Evolutionary conservation across 305 asterid genomes (phyloP), one percentile per base, ranked within the genome.

Genomic region (Rubia balearica): DNA sequence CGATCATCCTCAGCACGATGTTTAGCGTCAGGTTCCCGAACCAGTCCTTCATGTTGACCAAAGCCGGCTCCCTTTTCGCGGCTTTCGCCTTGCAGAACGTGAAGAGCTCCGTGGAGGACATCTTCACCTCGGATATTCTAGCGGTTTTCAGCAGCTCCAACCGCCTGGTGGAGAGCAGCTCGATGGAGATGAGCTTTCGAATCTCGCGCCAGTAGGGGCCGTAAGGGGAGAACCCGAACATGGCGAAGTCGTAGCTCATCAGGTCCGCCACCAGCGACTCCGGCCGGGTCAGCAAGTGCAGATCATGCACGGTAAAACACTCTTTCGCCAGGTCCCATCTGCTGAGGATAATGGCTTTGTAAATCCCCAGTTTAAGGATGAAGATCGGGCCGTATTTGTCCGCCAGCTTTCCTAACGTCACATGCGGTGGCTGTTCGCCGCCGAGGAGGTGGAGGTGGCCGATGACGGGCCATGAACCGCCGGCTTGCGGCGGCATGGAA

Each of bases 331-430:
- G 0, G 4, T 59, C 63, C 63, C 63, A 59, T 11, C 38, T 59
- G 63, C 63, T 59, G 1, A 73, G 77, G 0, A 81, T 69, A 14
- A 81, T 30, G 11, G 62, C 71, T 43, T 17, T 60, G 8, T 73
- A 62, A 3, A 46, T 38, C 0, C 86, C 84, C 0, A 83, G 77
- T 49, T 71, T 57, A 21, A 83, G 36, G 22, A 48, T 69, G 65
- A 80, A 83, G 7, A 66, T 70, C 6, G 81, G 83, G 8, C 83
- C 84, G 12, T 83, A 75, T 56, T 75, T 75, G 6, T 80, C 84
- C 0, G 84, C 83, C 62, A 79, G 13, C 45, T 42, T 21, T 7
- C 56, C 76, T 0, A 74, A 48, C 2, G 49, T 45, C 53, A 49
- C 63, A 53, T 79, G 79, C 14, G 79, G 68, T 46, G 70, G 80